Evolutionary conservation across 345 rosid genomes (phyloP).

Genomic region (Lumnitzera racemosa): DNA sequence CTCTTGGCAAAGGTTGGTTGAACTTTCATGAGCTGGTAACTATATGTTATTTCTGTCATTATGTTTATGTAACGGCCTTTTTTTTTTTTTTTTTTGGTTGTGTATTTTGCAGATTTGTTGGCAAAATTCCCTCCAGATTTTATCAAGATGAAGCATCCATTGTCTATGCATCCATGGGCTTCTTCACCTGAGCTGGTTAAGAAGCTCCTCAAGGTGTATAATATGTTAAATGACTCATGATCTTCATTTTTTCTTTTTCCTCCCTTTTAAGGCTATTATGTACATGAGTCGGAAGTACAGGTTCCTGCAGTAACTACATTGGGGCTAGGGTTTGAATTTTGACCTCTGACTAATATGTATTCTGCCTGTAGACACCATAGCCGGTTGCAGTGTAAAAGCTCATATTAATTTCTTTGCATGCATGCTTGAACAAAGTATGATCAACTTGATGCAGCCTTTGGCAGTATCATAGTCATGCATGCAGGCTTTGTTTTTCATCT

Average conservation of each 20-base stretch:
- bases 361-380: no score
- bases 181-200: conserved; percentile 70
- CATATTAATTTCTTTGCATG: no score
- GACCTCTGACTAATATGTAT: no score
- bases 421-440: no score
- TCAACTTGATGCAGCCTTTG: no score
- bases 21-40: background rate
- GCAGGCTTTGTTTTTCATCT: no score
- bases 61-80: conserved; percentile 1
- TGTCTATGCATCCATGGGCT: conserved; percentile 71
- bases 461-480: no score
- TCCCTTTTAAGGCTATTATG: background rate
- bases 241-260: background rate
- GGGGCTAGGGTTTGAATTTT: no score
- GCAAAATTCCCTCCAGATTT: conserved; percentile 83
- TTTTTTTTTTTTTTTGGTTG: background rate
- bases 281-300: background rate
- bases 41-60: background rate
- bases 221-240: conserved; percentile 1
- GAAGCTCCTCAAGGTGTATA: conserved; percentile 83
- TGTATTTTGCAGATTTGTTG: conserved; percentile 59
- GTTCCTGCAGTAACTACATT: no score
- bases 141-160: conserved; percentile 81
- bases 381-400: no score
- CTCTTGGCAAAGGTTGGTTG: conserved; percentile 75